Evolutionary conservation across 176 grass and related monocot genomes (phyloP), one percentile per base, ranked within the genome.

Genomic region (Rhipidocladum racemiflorum): DNA sequence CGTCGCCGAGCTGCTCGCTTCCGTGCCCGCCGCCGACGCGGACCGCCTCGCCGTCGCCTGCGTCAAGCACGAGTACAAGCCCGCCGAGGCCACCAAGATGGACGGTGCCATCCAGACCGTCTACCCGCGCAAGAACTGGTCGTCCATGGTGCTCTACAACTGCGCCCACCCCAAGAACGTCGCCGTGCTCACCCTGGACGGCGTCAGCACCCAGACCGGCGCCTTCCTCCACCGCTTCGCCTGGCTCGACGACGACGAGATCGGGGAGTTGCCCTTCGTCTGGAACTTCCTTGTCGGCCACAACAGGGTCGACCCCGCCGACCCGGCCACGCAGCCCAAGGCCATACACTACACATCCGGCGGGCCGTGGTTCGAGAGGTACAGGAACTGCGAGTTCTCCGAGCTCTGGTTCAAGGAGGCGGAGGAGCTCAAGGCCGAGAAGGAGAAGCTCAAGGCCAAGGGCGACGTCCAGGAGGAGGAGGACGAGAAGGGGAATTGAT

Each of bases 51-150:
- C 89, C 62, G 81, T 94, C 66, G 91, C 85, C 84, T 94, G 92
- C 68, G 92, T 94, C 72, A 87, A 94, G 87, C 92, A 94, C 66
- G 92, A 91, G 17, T 94, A 94, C 84, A 35, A 74, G 24, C 92
- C 92, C 28, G 69, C 69, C 42, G 89, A 94, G 68, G 3, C 89
- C 5, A 89, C 84, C 72, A 94, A 94, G 82, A 94, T 94, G 92
- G 89, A 94, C 71, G 92, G 92, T 64, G 89, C 77, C 44, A 85
- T 94, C 67, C 92, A 94, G 92, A 91, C 89, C 12, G 79, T 80
- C 15, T 94, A 94, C 84, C 92, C 92, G 60, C 86, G 92, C 50
- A 94, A 94, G 89, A 94, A 94, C 84, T 94, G 92, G 92, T 94
- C 92, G 9, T 91, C 89, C 21, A 89, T 94, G 89, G 92, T 94